Evolutionary conservation across 768 basidiomycete species (phyloP).

Genomic region (Mycena alexandri): DNA sequence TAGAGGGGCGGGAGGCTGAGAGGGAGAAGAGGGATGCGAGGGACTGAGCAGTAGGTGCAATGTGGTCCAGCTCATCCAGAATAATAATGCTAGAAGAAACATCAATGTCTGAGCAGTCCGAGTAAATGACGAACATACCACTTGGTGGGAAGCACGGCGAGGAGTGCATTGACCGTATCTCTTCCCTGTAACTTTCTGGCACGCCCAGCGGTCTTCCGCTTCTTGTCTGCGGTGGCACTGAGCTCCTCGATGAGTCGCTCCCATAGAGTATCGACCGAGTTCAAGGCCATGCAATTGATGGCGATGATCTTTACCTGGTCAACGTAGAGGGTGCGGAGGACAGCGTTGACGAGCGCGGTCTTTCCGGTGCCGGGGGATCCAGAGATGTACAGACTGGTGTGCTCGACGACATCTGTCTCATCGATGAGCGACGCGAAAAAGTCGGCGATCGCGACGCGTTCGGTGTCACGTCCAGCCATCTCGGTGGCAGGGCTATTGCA

Average conservation of each 20-base stretch:
- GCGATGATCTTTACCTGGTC: constrained; percentile 64
- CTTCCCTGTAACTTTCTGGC: constrained; percentile 60
- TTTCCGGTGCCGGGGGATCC: constrained; percentile 95
- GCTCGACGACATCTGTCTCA: constrained; percentile 42
- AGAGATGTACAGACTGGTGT: constrained; percentile 84
- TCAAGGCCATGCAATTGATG: constrained; percentile 87
- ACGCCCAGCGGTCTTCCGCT: constrained; percentile 51
- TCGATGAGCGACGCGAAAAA: constrained; percentile 72
- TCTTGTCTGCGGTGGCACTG: constrained; percentile 41
- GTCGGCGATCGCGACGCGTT: constrained; percentile 67
- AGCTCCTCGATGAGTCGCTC: constrained; percentile 73
- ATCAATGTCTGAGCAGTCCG: constrained; percentile 34
- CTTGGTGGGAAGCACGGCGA: constrained; percentile 61
- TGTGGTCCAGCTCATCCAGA: constrained; percentile 90
- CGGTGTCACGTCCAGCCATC: constrained; percentile 77
- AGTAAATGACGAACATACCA: constrained; percentile 56
- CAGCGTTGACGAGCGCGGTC: constrained; percentile 83
- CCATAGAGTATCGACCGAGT: constrained; percentile 78
- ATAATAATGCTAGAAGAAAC: constrained; percentile 70
- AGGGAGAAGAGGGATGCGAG: constrained; percentile 77
- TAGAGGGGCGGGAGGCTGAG: constrained; percentile 63
- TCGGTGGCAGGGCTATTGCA: constrained; percentile 64
- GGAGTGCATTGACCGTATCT: constrained; percentile 60
- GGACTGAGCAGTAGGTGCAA: constrained; percentile 70
- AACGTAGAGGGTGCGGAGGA: constrained; percentile 60